Evolutionary conservation across 768 basidiomycete species (phyloP), one percentile per base, ranked within the genome.

Genomic region (Guyanaporus albipodus): DNA sequence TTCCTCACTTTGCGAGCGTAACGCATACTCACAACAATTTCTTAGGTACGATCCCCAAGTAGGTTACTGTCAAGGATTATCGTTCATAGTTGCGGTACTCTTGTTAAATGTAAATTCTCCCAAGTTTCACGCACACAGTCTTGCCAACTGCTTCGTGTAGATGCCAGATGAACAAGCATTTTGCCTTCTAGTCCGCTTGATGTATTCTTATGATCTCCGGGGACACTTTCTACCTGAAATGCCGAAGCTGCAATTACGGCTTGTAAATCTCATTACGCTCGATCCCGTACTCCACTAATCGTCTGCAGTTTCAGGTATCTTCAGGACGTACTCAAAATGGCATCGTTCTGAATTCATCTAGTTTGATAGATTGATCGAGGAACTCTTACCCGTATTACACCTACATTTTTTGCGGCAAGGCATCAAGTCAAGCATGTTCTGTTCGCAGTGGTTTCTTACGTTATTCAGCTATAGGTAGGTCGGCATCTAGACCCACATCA

Each of bases 91-190:
- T 4, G 96, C 96, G 1, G 87, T 95, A 33, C 69, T 99, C 19
- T 69, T 99, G 21, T 73, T 99, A 37, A 95, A 97, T 61, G 95
- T 94, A 70, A 58, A 79, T 58, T 27, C 38, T 17, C 14, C 12
- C 32, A 33, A 22, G 15, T 39, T 14, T n/a, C 21, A 9, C 2
- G 10, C 36, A 42, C 39, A 19, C 18, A 33, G 2, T 21, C 12
- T 17, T 6, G 15, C 23, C 4, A 3, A 45, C 14, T n/a, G 33
- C 26, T 37, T 17, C 19, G 22, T 29, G 14, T 50, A 98, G 95
- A 99, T 99, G 96, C 96, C 96, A 19, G 96, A 98, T 52, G 96
- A 99, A 70, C 95, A 98, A 69, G 95, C 95, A 0, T 99, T 99
- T 67, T 95, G 88, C 53, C 79, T 98, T 10, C 77, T 98, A 9